A percentile compares a stretch with the other conserved stretches of the same genome.
Conservation (phyloP, 2,329 filamentous ascomycete genomes). For the Colletotrichum agaves region DNA sequence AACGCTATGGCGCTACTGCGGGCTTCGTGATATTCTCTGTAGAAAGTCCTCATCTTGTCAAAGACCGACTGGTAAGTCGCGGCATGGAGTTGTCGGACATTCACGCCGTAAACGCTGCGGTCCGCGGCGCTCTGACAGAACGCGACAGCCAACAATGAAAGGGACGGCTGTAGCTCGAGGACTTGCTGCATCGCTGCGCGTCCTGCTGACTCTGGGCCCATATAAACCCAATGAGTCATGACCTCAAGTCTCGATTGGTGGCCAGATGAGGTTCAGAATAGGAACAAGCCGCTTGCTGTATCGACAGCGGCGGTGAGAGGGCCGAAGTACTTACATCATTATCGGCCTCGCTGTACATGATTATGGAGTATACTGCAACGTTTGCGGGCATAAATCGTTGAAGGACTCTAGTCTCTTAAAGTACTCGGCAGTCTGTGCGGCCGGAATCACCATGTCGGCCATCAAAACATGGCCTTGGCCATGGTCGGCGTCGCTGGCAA, state of each 20-base stretch:
- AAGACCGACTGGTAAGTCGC: not conserved
- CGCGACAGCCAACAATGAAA: not conserved
- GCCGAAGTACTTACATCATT: too few species aligned
- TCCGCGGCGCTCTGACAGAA: not conserved
- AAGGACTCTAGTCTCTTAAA: not conserved
- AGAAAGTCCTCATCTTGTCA: not conserved
- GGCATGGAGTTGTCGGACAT: not conserved
- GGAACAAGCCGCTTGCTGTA: too few species aligned
- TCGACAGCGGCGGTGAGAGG: too few species aligned
- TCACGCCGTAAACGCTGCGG: not conserved
- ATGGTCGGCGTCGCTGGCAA: too few species aligned
- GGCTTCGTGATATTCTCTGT: not conserved
- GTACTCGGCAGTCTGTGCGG: not conserved
- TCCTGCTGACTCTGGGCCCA: not conserved
- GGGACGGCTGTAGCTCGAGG: not conserved
- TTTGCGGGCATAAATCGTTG: not conserved
- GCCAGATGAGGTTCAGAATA: not conserved
- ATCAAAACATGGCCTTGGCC: not conserved
- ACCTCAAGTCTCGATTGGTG: not conserved
- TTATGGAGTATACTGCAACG: not conserved
- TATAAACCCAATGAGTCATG: constrained; percentile 1
- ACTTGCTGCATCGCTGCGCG: not conserved
- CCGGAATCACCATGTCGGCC: not conserved
- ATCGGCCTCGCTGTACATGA: not conserved
- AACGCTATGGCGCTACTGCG: not conserved